phyloP scores from a whole-genome alignment of 495 filamentous ascomycete species.

The Neurospora sp. region DNA sequence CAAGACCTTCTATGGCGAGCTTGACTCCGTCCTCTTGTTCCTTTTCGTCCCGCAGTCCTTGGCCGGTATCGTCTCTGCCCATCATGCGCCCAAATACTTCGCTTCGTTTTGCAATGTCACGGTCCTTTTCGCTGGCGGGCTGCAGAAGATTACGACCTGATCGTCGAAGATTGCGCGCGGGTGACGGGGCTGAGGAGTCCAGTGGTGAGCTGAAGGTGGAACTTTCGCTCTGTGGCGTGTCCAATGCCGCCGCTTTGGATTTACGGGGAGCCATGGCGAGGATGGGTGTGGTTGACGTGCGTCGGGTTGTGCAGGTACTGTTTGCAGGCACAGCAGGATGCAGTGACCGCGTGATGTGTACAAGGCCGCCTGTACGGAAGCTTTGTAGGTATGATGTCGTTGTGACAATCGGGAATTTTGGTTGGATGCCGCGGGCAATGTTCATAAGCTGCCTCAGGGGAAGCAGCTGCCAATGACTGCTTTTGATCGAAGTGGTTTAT shows the following conservation, averaged over 20 bases:
- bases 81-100: not conserved
- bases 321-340: not conserved
- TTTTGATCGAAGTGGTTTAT: not conserved
- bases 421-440: not conserved
- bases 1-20: conserved; percentile 20
- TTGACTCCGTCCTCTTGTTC: conserved; percentile 13
- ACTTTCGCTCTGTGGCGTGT: not conserved
- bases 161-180: not conserved
- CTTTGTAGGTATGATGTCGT: not conserved
- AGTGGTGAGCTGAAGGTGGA: not conserved
- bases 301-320: not conserved
- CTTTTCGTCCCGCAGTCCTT: not conserved
- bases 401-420: not conserved
- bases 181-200: not conserved
- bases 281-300: not conserved
- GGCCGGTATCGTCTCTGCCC: not conserved
- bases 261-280: not conserved
- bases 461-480: not conserved
- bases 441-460: not conserved
- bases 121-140: not conserved
- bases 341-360: not conserved
- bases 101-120: not conserved
- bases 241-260: not conserved
- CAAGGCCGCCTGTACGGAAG: not conserved
- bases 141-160: not conserved